These are phyloP conservation scores for Chenopodium suecicum DNA, from an alignment of 148 eudicot genomes.

Conservation along the genomic window DNA sequence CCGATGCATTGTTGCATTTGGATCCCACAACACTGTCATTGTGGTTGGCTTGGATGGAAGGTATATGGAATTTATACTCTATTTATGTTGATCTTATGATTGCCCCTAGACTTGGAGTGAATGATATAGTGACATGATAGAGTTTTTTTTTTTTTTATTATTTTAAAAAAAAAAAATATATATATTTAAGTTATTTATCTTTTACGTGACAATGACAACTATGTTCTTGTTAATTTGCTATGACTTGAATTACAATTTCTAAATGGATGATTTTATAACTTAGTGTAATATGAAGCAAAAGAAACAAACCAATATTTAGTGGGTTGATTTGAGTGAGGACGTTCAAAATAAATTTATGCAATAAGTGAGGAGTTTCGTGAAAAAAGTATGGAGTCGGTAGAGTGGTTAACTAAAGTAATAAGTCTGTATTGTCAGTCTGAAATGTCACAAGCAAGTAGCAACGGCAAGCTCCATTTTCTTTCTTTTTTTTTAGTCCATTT, in stretches of 20 bases:
- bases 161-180: too few species aligned
- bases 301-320: too few species aligned
- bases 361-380: too few species aligned
- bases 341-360: too few species aligned
- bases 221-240: too few species aligned
- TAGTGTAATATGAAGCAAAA: not conserved
- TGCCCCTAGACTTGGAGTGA: not conserved
- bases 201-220: not conserved
- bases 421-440: too few species aligned
- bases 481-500: too few species aligned
- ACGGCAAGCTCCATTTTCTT: too few species aligned
- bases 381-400: not conserved
- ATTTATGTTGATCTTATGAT: not conserved
- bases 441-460: too few species aligned
- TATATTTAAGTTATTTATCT: not conserved
- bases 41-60: constrained; percentile 91
- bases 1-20: constrained; percentile 76
- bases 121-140: not conserved
- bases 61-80: constrained; percentile 31
- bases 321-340: too few species aligned
- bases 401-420: too few species aligned
- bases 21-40: constrained; percentile 69
- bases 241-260: not conserved
- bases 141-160: too few species aligned
- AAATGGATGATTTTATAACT: not conserved